Percentiles rank a stretch among this genome's conserved stretches.
These are phyloP conservation scores for Alternaria infectoria DNA, from an alignment of 2,329 filamentous ascomycete genomes.

Conservation along the genomic window DNA sequence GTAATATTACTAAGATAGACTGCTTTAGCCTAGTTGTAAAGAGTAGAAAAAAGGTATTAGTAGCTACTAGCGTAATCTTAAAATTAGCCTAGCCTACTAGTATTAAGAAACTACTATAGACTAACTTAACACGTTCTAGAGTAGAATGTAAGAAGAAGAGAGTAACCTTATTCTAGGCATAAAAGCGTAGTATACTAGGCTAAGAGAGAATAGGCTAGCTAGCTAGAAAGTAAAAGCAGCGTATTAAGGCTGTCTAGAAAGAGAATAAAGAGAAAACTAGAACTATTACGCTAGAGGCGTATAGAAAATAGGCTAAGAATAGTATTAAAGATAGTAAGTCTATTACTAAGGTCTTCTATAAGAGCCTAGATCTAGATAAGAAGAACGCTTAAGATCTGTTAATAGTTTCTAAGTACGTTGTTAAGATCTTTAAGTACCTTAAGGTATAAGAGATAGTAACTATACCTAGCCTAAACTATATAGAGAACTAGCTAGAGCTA, in stretches of 20 bases:
- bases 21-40: conserved; percentile 46
- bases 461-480: conserved; percentile 91
- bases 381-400: conserved; percentile 93
- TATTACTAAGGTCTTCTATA: conserved; percentile 36
- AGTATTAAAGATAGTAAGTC: conserved; percentile 51
- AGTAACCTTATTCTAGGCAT: conserved; percentile 63
- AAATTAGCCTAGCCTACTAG: conserved; percentile 80
- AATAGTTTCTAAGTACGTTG: conserved; percentile 97
- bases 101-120: conserved; percentile 73
- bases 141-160: conserved; percentile 76
- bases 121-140: conserved; percentile 66
- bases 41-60: conserved; percentile 72
- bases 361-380: conserved; percentile 70
- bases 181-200: conserved; percentile 78
- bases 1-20: conserved; percentile 87
- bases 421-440: conserved; percentile 96
- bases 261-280: conserved; percentile 59
- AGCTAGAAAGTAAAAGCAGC: conserved; percentile 70
- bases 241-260: conserved; percentile 58
- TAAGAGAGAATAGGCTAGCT: conserved; percentile 69
- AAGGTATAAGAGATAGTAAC: conserved; percentile 80
- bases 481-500: conserved; percentile 90
- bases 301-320: conserved; percentile 61
- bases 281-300: conserved; percentile 37
- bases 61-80: conserved; percentile 71